Base-by-base conservation (phyloP, 176 grass and related monocot genomes). In the Eleusine indica region DNA sequence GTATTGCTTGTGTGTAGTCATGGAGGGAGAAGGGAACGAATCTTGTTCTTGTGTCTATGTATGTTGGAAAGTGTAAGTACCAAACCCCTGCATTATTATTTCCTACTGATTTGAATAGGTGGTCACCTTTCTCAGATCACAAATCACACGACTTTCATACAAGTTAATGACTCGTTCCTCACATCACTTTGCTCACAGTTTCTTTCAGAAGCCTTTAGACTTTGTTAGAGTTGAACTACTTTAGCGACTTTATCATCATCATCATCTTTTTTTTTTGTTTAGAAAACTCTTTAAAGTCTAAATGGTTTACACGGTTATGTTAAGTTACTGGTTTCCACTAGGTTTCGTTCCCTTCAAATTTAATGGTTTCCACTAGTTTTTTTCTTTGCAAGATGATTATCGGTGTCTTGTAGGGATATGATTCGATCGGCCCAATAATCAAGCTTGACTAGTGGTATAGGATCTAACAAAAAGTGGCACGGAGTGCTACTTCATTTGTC, bases 391-490 rank as follows among this genome's bases (percentile, higher is more conserved):
- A 35, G 32, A 35, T 35, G 9, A 39, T 9, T 28, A 60, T 16
- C 19, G 6, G n/a, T 52, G 16, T 81, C 56, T 46, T 25, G 38
- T 18, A 47, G 18, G 49, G 25, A 60, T 48, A 17, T 66, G 64
- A 67, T 48, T 38, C 25, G 77, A 67, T 17, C 38, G 28, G 37
- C 29, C 21, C n/a, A 28, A 22, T 41, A 41, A 17, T 53, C 44
- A 74, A 69, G 81, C 76, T 61, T 80, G 51, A 51, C 74, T 75
- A 47, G 68, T 73, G 44, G 61, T 53, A 53, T 80, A 52, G 64
- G 79, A 90, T 82, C 84, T 78, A 78, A 83, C 79, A 74, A 74
- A 89, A 87, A 87, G 80, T 62, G 62, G 80, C 84, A 83, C 84
- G 73, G 74, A 53, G 17, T 68, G 54, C 84, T 79, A 73, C 79